Conservation (phyloP, 148 eudicot species). For the Persicaria tinctoria region DNA sequence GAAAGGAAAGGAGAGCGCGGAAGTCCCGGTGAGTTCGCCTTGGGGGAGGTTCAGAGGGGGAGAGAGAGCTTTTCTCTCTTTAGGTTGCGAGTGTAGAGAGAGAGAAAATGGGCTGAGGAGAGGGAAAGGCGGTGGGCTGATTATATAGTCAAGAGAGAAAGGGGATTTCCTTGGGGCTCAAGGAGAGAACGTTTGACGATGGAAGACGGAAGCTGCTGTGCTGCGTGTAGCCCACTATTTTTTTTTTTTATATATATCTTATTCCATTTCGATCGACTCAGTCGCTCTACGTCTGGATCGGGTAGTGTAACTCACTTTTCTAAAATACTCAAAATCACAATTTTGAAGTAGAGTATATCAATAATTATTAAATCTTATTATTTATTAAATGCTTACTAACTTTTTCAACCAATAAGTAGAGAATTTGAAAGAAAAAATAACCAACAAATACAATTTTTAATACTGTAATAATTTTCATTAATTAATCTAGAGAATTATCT, state of each 20-base stretch:
- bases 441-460: too few relatives aligned
- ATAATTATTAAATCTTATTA: too few relatives aligned
- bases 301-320: too few relatives aligned
- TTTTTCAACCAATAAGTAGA: too few relatives aligned
- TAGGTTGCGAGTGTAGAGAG: background rate
- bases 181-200: background rate
- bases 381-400: too few relatives aligned
- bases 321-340: too few relatives aligned
- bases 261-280: too few relatives aligned
- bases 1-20: background rate
- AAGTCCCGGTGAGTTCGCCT: background rate
- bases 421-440: too few relatives aligned
- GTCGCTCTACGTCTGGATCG: too few relatives aligned
- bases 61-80: slow-evolving; percentile 7
- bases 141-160: background rate
- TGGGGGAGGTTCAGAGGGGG: background rate
- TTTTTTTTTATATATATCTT: background rate
- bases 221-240: background rate
- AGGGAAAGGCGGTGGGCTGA: background rate
- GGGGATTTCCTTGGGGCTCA: slow-evolving; percentile 1
- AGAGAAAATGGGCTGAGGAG: background rate
- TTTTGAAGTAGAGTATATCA: too few relatives aligned
- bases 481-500: too few relatives aligned
- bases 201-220: background rate
- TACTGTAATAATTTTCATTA: too few relatives aligned